phyloP scores from a whole-genome alignment of 2,329 filamentous ascomycete genomes.

The Ramularia endophylla region DNA sequence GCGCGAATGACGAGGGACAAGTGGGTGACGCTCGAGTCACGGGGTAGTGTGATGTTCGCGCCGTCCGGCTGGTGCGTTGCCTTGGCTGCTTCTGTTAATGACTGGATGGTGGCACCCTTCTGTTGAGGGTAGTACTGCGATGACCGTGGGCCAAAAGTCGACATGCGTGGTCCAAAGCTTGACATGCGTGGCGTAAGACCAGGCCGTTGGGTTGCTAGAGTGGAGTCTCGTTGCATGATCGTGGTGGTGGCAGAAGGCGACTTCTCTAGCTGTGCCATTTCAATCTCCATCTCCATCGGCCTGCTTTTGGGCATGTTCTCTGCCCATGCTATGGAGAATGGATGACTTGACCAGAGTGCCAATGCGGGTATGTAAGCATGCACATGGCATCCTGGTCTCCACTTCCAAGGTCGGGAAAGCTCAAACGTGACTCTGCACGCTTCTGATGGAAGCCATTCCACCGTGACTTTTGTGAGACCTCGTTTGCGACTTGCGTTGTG shows the following conservation, averaged over 20 bases:
- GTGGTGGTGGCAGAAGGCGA: slow-evolving; percentile 15
- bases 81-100: slow-evolving; percentile 16
- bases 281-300: slow-evolving; percentile 24
- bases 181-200: background rate
- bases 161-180: background rate
- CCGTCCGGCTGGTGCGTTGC: slow-evolving; percentile 12
- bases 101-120: slow-evolving; percentile 9
- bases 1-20: slow-evolving; percentile 69
- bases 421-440: slow-evolving; percentile 57
- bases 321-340: slow-evolving; percentile 47
- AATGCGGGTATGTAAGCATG: slow-evolving; percentile 53
- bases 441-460: slow-evolving; percentile 55
- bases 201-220: slow-evolving; percentile 7
- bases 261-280: slow-evolving; percentile 27
- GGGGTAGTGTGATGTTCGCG: slow-evolving; percentile 19
- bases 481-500: slow-evolving; percentile 48
- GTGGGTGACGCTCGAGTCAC: slow-evolving; percentile 33
- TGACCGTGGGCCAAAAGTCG: slow-evolving; percentile 1
- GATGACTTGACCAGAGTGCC: slow-evolving; percentile 40
- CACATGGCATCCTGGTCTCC: slow-evolving; percentile 54
- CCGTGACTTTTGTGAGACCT: slow-evolving; percentile 46
- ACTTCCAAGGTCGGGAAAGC: slow-evolving; percentile 48
- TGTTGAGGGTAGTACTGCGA: slow-evolving; percentile 4
- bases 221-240: slow-evolving; percentile 2
- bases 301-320: slow-evolving; percentile 25